Percentiles rank a stretch among this genome's conserved stretches.
These are phyloP conservation scores for Trifolium fragiferum DNA, from an alignment of 306 rosid species.

Conservation along the genomic window DNA sequence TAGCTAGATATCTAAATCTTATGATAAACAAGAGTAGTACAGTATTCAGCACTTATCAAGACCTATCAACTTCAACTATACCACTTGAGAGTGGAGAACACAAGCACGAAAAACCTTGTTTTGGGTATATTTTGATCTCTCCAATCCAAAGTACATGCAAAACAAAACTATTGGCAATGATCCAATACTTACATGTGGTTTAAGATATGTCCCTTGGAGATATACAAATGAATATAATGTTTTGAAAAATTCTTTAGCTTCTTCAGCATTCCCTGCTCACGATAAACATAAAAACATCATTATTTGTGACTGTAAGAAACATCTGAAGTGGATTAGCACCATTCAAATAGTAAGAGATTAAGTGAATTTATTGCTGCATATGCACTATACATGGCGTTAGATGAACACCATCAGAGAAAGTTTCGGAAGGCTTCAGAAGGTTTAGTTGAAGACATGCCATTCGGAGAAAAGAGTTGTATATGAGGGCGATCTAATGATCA, in stretches of 20 bases:
- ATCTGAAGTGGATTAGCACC: neutral
- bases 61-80: slow-evolving; percentile 17
- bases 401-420: neutral
- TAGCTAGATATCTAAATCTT: slow-evolving; percentile 13
- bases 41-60: neutral
- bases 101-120: slow-evolving; percentile 2
- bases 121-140: slow-evolving; percentile 16
- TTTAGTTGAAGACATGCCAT: slow-evolving; percentile 12
- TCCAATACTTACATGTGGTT: slow-evolving; percentile 81
- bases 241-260: slow-evolving; percentile 70
- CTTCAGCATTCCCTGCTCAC: slow-evolving; percentile 74
- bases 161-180: slow-evolving; percentile 31
- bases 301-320: slow-evolving; percentile 10
- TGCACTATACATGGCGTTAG: neutral
- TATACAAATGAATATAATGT: slow-evolving; percentile 79
- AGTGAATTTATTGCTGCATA: neutral
- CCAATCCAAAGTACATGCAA: slow-evolving; percentile 37
- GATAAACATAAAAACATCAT: slow-evolving; percentile 22
- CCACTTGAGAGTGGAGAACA: slow-evolving; percentile 25
- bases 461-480: neutral
- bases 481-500: neutral
- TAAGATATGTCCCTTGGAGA: slow-evolving; percentile 91
- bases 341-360: slow-evolving; percentile 11
- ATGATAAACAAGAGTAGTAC: slow-evolving; percentile 19
- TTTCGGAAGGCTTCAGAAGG: neutral